These are phyloP conservation scores for Trypanosoma theileri DNA, from an alignment of 208 protist genomes.

Conservation along the genomic window DNA sequence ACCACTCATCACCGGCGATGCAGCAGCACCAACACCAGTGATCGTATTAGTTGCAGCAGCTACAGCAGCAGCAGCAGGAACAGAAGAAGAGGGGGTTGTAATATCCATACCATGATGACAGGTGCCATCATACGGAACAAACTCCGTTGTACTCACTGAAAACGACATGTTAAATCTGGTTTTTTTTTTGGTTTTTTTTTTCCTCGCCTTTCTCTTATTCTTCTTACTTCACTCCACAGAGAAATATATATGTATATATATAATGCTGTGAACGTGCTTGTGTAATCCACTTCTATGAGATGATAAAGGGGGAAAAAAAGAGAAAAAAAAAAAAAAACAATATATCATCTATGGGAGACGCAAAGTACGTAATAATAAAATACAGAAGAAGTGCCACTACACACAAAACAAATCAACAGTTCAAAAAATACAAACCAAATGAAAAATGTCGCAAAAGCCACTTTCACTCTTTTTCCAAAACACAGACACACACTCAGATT, in stretches of 20 bases:
- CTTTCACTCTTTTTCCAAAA: too few relatives aligned
- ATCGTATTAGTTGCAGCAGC: not conserved
- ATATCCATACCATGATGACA: not conserved
- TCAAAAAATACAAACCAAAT: too few relatives aligned
- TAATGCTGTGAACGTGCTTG: not conserved
- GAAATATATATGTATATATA: not conserved
- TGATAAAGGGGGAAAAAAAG: too few relatives aligned
- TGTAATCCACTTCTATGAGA: too few relatives aligned
- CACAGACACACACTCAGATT: too few relatives aligned
- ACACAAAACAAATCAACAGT: too few relatives aligned
- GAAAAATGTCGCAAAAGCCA: too few relatives aligned
- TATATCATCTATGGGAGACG: too few relatives aligned
- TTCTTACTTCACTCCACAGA: not conserved
- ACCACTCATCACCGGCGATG: not conserved
- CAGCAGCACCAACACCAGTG: not conserved
- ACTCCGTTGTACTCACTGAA: slow-evolving; percentile 41
- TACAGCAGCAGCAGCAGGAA: not conserved
- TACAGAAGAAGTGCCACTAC: too few relatives aligned
- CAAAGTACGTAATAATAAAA: too few relatives aligned
- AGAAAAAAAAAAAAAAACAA: too few relatives aligned
- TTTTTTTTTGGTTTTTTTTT: not conserved
- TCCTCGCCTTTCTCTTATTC: not conserved
- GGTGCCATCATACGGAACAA: slow-evolving; percentile 22
- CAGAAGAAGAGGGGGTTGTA: not conserved
- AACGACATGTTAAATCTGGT: slow-evolving; percentile 38